These are phyloP conservation scores for Colletotrichum paranaense DNA, from an alignment of 2,329 filamentous ascomycete species.

Conservation along the genomic window DNA sequence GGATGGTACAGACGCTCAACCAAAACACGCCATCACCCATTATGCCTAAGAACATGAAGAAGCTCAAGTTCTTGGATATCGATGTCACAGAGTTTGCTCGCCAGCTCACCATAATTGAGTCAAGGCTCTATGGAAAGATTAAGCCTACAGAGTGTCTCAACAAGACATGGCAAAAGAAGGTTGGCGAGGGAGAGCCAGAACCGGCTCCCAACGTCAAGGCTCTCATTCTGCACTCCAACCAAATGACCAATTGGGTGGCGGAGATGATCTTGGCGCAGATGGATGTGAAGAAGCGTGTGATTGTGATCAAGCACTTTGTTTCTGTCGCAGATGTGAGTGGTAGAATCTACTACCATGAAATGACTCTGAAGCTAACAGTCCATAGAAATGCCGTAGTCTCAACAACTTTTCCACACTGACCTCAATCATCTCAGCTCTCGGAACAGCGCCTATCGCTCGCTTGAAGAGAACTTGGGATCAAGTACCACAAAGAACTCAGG, in stretches of 20 bases:
- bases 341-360: constrained; percentile 39
- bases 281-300: constrained; percentile 94
- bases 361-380: constrained; percentile 39
- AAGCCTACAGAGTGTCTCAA: constrained; percentile 96
- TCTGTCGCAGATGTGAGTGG: constrained; percentile 88
- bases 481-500: constrained; percentile 85
- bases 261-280: constrained; percentile 97
- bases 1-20: constrained; percentile 87
- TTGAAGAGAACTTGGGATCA: constrained; percentile 94
- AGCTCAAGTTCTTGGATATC: constrained; percentile 97
- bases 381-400: constrained; percentile 87
- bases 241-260: constrained; percentile 99
- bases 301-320: constrained; percentile 99
- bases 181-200: constrained; percentile 82
- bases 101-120: constrained; percentile 97
- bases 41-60: constrained; percentile 99
- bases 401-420: constrained; percentile 99
- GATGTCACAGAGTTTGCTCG: constrained; percentile 97
- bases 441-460: constrained; percentile 93
- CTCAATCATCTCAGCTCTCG: constrained; percentile 95
- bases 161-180: constrained; percentile 99
- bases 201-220: constrained; percentile 95
- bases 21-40: constrained; percentile 88
- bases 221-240: constrained; percentile 96
- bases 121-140: constrained; percentile 93